Conservation (phyloP, 805 yeast genomes). For the Saccharomycodes ludwigii region DNA sequence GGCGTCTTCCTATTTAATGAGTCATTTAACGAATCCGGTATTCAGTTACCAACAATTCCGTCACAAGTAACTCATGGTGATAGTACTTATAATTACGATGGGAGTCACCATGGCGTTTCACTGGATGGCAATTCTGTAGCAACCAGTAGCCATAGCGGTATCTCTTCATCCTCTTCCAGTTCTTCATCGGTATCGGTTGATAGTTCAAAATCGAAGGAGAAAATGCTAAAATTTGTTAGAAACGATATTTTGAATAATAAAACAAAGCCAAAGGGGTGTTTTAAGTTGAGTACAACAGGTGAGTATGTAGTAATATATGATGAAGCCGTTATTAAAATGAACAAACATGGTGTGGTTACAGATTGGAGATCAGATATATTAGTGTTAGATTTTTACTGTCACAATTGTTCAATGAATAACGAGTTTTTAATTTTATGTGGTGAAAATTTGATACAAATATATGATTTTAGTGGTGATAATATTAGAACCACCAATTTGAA, state of each 20-base stretch:
- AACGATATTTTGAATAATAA: slow-evolving; percentile 25
- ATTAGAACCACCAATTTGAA: slow-evolving; percentile 26
- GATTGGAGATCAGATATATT: slow-evolving; percentile 26
- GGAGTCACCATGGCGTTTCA: too few relatives aligned
- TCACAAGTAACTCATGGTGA: slow-evolving; percentile 13
- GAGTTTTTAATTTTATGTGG: slow-evolving; percentile 43
- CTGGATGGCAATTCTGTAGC: slow-evolving; percentile 12
- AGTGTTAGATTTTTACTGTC: slow-evolving; percentile 30
- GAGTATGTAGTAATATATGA: slow-evolving; percentile 56
- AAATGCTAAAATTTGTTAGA: slow-evolving; percentile 25
- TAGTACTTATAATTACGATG: slow-evolving; percentile 1
- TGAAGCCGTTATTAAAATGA: slow-evolving; percentile 55
- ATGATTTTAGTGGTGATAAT: slow-evolving; percentile 38
- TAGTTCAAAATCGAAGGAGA: slow-evolving; percentile 14
- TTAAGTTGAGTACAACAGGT: slow-evolving; percentile 39
- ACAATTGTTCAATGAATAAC: slow-evolving; percentile 29
- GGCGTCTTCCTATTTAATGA: slow-evolving; percentile 49
- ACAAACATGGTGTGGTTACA: slow-evolving; percentile 43
- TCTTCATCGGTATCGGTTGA: neutral
- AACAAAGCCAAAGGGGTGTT: slow-evolving; percentile 48
- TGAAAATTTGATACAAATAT: slow-evolving; percentile 58
- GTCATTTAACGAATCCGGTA: slow-evolving; percentile 42
- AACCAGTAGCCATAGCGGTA: slow-evolving; percentile 22
- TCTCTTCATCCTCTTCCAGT: slow-evolving; percentile 18
- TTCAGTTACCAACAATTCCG: slow-evolving; percentile 46